phyloP scores from a whole-genome alignment of 148 eudicot genomes.

The Diospyros lotus region DNA sequence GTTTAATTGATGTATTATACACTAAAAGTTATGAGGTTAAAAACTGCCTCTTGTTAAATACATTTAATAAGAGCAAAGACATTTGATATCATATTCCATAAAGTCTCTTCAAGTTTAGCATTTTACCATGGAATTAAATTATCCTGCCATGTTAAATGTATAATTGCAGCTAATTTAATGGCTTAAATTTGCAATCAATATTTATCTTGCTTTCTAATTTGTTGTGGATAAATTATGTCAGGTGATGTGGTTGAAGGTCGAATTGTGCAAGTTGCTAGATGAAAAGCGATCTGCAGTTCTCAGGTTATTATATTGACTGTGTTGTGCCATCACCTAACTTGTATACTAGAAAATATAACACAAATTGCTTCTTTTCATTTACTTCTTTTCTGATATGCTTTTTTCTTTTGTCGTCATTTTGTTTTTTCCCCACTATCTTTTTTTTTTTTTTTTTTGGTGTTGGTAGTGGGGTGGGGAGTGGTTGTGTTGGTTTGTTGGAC shows the following conservation, averaged over 20 bases:
- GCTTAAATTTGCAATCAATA: neutral
- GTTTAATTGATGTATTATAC: neutral
- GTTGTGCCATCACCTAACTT: conserved; percentile 3
- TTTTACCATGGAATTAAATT: neutral
- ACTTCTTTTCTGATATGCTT: too few species aligned
- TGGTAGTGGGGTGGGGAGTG: neutral
- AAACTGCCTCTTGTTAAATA: neutral
- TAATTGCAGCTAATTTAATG: neutral
- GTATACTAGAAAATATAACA: neutral
- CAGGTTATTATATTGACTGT: conserved; percentile 47
- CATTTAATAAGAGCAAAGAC: neutral
- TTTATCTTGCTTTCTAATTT: neutral
- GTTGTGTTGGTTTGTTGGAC: neutral
- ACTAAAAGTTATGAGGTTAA: neutral
- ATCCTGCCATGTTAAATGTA: too few species aligned
- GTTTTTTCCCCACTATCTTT: neutral
- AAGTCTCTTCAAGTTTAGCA: neutral
- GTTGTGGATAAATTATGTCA: conserved; percentile 18
- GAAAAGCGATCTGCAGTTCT: conserved; percentile 87
- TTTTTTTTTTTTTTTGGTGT: neutral
- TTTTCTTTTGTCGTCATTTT: too few species aligned
- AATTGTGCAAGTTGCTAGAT: conserved; percentile 81
- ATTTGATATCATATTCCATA: neutral
- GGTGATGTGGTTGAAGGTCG: conserved; percentile 85
- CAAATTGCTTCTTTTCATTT: neutral